Evolutionary conservation across 1,139 yeast genomes (phyloP).

Genomic region (Pneumocystis canis): DNA sequence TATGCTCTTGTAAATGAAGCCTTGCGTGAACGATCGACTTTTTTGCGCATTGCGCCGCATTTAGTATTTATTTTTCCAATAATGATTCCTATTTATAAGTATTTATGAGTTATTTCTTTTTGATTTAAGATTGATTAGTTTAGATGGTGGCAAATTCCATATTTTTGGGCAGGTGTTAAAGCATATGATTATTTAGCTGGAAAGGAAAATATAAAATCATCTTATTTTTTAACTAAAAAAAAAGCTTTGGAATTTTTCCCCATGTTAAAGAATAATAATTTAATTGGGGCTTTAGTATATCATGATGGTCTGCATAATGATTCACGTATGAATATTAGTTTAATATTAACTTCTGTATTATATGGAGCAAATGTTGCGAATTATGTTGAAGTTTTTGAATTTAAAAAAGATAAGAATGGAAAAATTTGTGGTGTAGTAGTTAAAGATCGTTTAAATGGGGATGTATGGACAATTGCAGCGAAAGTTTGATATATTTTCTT

Average conservation of each 20-base stretch:
- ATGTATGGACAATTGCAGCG: constrained; percentile 6
- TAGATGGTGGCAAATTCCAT: constrained; percentile 84
- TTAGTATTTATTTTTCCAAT: constrained; percentile 76
- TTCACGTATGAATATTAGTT: constrained; percentile 73
- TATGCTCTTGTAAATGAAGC: constrained; percentile 89
- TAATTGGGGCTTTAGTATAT: constrained; percentile 84
- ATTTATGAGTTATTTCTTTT: not conserved
- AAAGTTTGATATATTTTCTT: constrained; percentile 13
- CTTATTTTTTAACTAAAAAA: constrained; percentile 57
- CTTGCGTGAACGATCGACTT: constrained; percentile 76
- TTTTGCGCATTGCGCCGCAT: constrained; percentile 87
- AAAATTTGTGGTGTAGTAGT: constrained; percentile 66
- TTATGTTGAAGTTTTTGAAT: constrained; percentile 66
- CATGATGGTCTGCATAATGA: constrained; percentile 94
- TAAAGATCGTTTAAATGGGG: constrained; percentile 32
- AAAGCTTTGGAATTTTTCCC: constrained; percentile 70
- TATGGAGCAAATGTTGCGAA: constrained; percentile 83
- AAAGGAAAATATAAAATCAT: constrained; percentile 62
- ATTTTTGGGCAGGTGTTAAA: constrained; percentile 83
- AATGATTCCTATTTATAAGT: constrained; percentile 80
- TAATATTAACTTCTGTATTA: constrained; percentile 74
- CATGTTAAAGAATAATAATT: constrained; percentile 62
- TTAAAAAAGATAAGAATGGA: constrained; percentile 47
- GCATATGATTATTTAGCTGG: constrained; percentile 92
- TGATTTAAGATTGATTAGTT: not conserved